phyloP scores from a whole-genome alignment of 2,329 filamentous ascomycete species.

The Thelonectria blattea region DNA sequence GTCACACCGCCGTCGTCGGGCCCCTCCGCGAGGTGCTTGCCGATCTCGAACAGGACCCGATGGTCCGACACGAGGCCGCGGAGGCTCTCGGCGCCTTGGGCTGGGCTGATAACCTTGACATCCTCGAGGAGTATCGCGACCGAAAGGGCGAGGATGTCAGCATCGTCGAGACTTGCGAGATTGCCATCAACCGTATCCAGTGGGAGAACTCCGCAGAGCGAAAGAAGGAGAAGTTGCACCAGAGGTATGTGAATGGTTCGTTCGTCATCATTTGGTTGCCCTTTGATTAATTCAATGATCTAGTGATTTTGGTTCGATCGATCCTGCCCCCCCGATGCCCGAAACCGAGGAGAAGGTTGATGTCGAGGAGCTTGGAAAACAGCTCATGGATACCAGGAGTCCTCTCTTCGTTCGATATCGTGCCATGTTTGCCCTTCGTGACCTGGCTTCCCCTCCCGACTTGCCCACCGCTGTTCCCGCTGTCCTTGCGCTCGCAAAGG shows the following conservation, averaged over 20 bases:
- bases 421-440: slow-evolving; percentile 96
- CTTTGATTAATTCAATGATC: slow-evolving; percentile 39
- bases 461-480: slow-evolving; percentile 89
- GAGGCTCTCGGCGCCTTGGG: slow-evolving; percentile 92
- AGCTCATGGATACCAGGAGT: slow-evolving; percentile 76
- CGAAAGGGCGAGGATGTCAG: slow-evolving; percentile 77
- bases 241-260: slow-evolving; percentile 66
- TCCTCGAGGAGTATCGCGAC: slow-evolving; percentile 77
- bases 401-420: slow-evolving; percentile 93
- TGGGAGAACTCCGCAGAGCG: slow-evolving; percentile 84
- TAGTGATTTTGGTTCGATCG: slow-evolving; percentile 94
- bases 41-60: slow-evolving; percentile 83
- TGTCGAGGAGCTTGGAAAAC: slow-evolving; percentile 76
- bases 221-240: slow-evolving; percentile 76
- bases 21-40: slow-evolving; percentile 76
- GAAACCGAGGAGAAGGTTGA: slow-evolving; percentile 72
- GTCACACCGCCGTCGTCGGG: slow-evolving; percentile 74
- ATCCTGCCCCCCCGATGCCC: slow-evolving; percentile 89
- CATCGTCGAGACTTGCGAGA: slow-evolving; percentile 95
- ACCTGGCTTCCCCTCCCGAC: slow-evolving; percentile 91
- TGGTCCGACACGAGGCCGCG: slow-evolving; percentile 96
- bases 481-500: slow-evolving; percentile 82
- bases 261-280: slow-evolving; percentile 25
- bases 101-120: slow-evolving; percentile 72
- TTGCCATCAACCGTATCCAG: slow-evolving; percentile 90